A percentile compares a stretch with the other conserved stretches of the same genome.
These are phyloP conservation scores for Candida gigantensis DNA, from an alignment of 1,139 yeast species.

Conservation along the genomic window DNA sequence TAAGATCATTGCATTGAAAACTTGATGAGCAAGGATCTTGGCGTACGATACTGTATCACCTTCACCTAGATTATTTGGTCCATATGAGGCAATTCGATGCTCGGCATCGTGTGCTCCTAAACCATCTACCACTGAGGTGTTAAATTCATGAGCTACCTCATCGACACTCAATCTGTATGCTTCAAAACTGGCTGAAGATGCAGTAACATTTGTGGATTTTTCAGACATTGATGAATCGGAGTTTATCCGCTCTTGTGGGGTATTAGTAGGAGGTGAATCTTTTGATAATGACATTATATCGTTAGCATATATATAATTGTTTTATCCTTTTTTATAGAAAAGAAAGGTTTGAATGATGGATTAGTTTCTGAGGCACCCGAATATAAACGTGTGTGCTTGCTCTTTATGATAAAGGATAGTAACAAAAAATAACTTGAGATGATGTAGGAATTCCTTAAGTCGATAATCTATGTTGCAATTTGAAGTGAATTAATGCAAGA, in stretches of 20 bases:
- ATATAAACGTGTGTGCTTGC: too few species aligned
- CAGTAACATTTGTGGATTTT: slow-evolving; percentile 1
- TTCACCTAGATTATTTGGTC: slow-evolving; percentile 64
- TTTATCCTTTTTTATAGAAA: neutral
- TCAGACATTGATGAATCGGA: slow-evolving; percentile 13
- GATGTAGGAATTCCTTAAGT: too few species aligned
- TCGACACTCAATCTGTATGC: slow-evolving; percentile 37
- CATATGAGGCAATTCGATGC: slow-evolving; percentile 34
- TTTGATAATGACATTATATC: slow-evolving; percentile 7
- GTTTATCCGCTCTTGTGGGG: slow-evolving; percentile 7
- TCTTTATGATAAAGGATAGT: too few species aligned
- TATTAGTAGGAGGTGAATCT: slow-evolving; percentile 5
- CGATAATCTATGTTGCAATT: too few species aligned
- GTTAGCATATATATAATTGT: neutral
- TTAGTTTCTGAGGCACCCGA: too few species aligned
- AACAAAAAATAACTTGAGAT: too few species aligned
- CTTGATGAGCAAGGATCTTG: slow-evolving; percentile 65
- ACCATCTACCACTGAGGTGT: slow-evolving; percentile 48
- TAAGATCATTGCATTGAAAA: slow-evolving; percentile 79
- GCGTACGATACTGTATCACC: slow-evolving; percentile 58
- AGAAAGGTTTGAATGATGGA: too few species aligned
- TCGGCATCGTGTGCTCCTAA: slow-evolving; percentile 40
- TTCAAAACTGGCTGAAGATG: slow-evolving; percentile 15
- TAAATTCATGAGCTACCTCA: slow-evolving; percentile 37
- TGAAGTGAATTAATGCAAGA: too few species aligned